Base-by-base conservation (phyloP, 2,329 filamentous ascomycete species). In the Dothideomycetes sp. region DNA sequence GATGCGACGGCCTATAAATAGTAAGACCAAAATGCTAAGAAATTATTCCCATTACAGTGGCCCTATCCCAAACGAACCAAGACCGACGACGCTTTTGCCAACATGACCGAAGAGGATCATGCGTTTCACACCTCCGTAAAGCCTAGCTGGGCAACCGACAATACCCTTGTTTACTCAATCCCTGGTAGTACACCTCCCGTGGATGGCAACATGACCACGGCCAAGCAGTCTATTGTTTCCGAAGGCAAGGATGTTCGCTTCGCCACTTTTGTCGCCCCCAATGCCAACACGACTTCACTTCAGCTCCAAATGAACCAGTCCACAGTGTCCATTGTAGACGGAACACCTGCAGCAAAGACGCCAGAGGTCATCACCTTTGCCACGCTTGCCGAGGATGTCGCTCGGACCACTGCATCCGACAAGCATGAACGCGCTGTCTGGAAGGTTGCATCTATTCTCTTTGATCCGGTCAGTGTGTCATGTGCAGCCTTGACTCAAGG, bases 361-460 rank as follows among this genome's bases (percentile, higher is more conserved):
- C 17, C 24, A 7, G 27, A 31, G 4, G 15, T 15, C n/a, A 8
- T 69, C 41, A 62, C 64, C 2, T 69, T 79, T 42, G 64, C 64
- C 12, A 59, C 69, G 8, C 64, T 78, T 41, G 66, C 66, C 18
- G 58, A 65, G 37, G 40, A 31, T 15, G 34, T 45, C 19, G 31
- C 53, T 4, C 22, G 40, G 3, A 40, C 38, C 4, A 31, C 38
- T 4, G 17, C 43, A 15, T 38, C 42, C 7, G 35, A 36, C 7
- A 44, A 46, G 15, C 75, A 85, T 42, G 85, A 93, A 60, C 76
- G 78, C 52, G 69, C 77, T 11, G 77, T 91, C 1, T 98, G 93
- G 91, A 75, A 85, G 45, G 69, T 98, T 27, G 81, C 85, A 1
- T 83, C 84, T 42, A 79, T 95, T 29, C 71, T 98, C 3, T 98